These are phyloP conservation scores for Aspergillus hancockii DNA, from an alignment of 495 filamentous ascomycete genomes.

Conservation along the genomic window DNA sequence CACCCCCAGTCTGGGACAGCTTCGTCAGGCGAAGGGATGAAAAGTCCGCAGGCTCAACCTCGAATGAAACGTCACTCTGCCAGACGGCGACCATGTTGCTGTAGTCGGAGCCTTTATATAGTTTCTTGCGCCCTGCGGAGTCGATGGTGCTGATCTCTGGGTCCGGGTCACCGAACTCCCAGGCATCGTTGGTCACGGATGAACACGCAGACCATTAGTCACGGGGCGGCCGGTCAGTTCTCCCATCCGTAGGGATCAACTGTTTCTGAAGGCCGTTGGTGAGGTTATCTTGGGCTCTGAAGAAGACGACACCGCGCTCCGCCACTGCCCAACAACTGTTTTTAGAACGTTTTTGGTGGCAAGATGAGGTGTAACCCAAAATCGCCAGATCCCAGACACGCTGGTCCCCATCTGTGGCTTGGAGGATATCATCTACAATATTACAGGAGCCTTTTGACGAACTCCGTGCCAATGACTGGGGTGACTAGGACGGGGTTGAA, in stretches of 20 bases:
- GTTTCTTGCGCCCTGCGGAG: conserved; percentile 54
- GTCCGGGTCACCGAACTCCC: conserved; percentile 53
- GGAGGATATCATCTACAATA: conserved; percentile 53
- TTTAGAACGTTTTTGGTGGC: not conserved
- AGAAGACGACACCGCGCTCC: conserved; percentile 73
- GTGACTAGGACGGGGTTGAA: conserved; percentile 11
- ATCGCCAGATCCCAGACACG: conserved; percentile 61
- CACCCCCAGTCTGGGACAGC: conserved; percentile 64
- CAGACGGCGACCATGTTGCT: conserved; percentile 36
- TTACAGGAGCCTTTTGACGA: conserved; percentile 35
- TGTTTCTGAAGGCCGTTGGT: conserved; percentile 63
- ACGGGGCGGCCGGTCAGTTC: conserved; percentile 58
- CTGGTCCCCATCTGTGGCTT: conserved; percentile 55
- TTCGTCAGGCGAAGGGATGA: conserved; percentile 54
- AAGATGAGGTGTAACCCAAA: conserved; percentile 29
- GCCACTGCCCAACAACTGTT: conserved; percentile 62
- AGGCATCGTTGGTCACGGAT: conserved; percentile 59
- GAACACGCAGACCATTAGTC: conserved; percentile 62
- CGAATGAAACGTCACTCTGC: conserved; percentile 68
- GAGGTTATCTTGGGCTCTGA: conserved; percentile 64
- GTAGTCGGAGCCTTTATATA: conserved; percentile 28
- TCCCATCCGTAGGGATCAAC: conserved; percentile 58
- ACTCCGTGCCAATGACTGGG: conserved; percentile 58
- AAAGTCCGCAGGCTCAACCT: conserved; percentile 62
- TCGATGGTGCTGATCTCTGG: conserved; percentile 69